A percentile compares a stretch with the other conserved stretches of the same genome.
phyloP scores from a whole-genome alignment of 305 asterid genomes.

The Fraxinus albicans region DNA sequence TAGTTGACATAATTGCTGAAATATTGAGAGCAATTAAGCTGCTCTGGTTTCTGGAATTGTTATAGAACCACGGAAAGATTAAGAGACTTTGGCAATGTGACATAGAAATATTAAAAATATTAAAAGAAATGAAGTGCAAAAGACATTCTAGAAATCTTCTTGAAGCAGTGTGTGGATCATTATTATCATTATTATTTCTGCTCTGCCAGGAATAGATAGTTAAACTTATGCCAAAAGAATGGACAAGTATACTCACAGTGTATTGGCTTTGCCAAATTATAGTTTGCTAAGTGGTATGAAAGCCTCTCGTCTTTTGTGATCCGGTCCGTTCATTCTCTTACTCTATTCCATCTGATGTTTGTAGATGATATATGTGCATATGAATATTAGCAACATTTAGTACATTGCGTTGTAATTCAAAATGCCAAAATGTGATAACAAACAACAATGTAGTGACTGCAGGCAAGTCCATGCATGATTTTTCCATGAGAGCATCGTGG shows the following conservation, averaged over 20 bases:
- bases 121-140: background rate
- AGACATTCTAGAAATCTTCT: background rate
- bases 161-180: background rate
- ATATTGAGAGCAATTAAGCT: background rate
- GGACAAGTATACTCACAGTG: background rate
- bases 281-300: background rate
- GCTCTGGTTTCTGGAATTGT: background rate
- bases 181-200: background rate
- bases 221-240: background rate
- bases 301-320: background rate
- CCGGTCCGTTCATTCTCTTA: background rate
- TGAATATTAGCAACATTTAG: background rate
- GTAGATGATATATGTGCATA: background rate
- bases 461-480: background rate
- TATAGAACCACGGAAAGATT: conserved; percentile 1
- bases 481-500: background rate
- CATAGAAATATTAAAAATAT: background rate
- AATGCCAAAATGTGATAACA: background rate
- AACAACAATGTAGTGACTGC: background rate
- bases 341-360: background rate
- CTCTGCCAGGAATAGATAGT: background rate
- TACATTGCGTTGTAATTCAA: background rate
- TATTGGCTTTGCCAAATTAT: background rate
- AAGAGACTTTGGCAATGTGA: background rate
- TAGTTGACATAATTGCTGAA: background rate